Percentiles rank a stretch among this genome's conserved stretches.
These are phyloP conservation scores for Alternaria incomplexa DNA, from an alignment of 2,329 filamentous ascomycete genomes.

Conservation along the genomic window DNA sequence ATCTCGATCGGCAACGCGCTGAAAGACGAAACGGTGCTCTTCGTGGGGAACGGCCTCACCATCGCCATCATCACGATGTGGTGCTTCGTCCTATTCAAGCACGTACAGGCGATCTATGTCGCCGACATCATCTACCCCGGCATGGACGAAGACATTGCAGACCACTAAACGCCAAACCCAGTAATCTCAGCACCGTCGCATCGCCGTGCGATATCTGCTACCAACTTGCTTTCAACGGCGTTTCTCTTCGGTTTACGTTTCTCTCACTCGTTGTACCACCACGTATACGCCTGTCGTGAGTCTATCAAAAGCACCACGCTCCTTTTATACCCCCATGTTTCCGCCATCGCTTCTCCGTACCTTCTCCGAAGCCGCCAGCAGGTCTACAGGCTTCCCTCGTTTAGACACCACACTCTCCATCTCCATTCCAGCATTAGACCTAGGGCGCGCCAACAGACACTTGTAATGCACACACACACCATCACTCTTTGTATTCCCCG, in stretches of 20 bases:
- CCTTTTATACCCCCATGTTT: slow-evolving; percentile 19
- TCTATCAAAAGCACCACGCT: slow-evolving; percentile 18
- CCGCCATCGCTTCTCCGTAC: not conserved
- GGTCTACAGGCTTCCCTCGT: slow-evolving; percentile 22
- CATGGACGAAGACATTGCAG: slow-evolving; percentile 62
- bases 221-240: not conserved
- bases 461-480: slow-evolving; percentile 18
- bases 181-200: not conserved
- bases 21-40: slow-evolving; percentile 44
- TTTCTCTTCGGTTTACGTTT: not conserved
- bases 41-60: slow-evolving; percentile 56
- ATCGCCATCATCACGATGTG: slow-evolving; percentile 60
- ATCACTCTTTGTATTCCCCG: not conserved
- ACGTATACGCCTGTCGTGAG: slow-evolving; percentile 4
- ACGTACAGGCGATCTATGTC: slow-evolving; percentile 58
- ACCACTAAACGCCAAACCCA: slow-evolving; percentile 26
- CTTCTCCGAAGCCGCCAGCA: slow-evolving; percentile 22
- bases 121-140: slow-evolving; percentile 64
- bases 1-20: slow-evolving; percentile 49
- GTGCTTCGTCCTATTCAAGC: slow-evolving; percentile 60
- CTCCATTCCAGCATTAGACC: slow-evolving; percentile 7
- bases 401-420: slow-evolving; percentile 7
- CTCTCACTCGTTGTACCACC: slow-evolving; percentile 19
- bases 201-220: not conserved
- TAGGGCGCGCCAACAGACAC: slow-evolving; percentile 7